Conservation (phyloP, 2,329 filamentous ascomycete species). For the Colletotrichum costaricense region DNA sequence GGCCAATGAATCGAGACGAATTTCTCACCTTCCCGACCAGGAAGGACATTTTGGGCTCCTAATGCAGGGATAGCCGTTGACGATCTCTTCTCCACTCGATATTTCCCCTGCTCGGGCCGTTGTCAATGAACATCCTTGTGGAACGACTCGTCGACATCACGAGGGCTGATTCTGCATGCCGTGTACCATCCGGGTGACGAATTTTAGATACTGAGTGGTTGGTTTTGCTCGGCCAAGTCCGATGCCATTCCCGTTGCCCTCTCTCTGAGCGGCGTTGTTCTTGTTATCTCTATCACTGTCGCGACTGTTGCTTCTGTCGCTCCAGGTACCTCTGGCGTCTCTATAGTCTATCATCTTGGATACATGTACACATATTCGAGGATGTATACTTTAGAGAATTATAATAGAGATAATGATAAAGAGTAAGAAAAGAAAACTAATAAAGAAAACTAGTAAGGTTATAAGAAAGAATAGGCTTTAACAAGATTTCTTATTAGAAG, state of each 20-base stretch:
- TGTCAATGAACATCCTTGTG: neutral
- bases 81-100: constrained; percentile 1
- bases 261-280: neutral
- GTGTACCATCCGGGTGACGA: neutral
- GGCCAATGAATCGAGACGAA: neutral
- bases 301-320: neutral
- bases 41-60: neutral
- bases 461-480: too few relatives aligned
- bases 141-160: constrained; percentile 2
- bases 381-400: too few relatives aligned
- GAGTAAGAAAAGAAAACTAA: too few relatives aligned
- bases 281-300: neutral
- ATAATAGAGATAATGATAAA: too few relatives aligned
- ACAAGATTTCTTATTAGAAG: too few relatives aligned
- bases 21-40: constrained; percentile 10
- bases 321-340: neutral
- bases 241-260: neutral
- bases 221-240: neutral
- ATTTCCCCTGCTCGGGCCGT: neutral
- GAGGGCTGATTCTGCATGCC: neutral
- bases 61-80: neutral
- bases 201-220: neutral
- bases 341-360: too few relatives aligned
- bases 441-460: too few relatives aligned
- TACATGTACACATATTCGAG: too few relatives aligned